These are phyloP conservation scores for Komagataea norvegica DNA, from an alignment of 1,139 yeast genomes.

Conservation along the genomic window DNA sequence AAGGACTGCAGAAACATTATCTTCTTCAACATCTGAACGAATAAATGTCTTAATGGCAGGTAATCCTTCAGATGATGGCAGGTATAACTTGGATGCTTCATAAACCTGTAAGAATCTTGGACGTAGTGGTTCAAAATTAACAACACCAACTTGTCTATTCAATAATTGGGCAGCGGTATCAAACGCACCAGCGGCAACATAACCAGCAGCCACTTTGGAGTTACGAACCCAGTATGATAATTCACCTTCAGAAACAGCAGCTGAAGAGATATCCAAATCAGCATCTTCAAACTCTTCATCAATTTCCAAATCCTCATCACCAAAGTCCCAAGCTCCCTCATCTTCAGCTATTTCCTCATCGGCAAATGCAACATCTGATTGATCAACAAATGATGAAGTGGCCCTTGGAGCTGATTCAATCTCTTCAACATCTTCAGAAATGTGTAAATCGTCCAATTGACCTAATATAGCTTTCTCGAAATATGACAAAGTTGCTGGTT, in stretches of 20 bases:
- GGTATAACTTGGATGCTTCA: constrained; percentile 68
- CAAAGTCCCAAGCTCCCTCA: constrained; percentile 54
- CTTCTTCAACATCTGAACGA: constrained; percentile 61
- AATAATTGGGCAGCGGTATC: constrained; percentile 93
- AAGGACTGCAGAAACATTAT: constrained; percentile 42
- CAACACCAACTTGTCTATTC: constrained; percentile 83
- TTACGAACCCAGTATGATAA: constrained; percentile 80
- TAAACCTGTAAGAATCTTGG: constrained; percentile 78
- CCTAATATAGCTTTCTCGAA: constrained; percentile 84
- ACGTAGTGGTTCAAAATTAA: constrained; percentile 83
- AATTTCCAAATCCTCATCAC: constrained; percentile 59
- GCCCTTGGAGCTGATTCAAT: constrained; percentile 15
- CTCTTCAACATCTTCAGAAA: constrained; percentile 34
- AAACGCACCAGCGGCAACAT: constrained; percentile 94
- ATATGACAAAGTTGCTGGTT: constrained; percentile 65
- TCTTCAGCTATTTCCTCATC: constrained; percentile 46
- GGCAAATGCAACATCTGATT: constrained; percentile 28
- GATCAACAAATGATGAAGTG: constrained; percentile 26
- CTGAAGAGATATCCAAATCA: constrained; percentile 39
- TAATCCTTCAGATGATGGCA: constrained; percentile 69
- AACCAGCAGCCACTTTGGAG: constrained; percentile 87
- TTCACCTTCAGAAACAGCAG: constrained; percentile 49
- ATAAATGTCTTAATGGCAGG: constrained; percentile 68
- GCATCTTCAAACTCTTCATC: constrained; percentile 56
- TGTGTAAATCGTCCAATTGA: constrained; percentile 58